A percentile compares a stretch with the other conserved stretches of the same genome.
Evolutionary conservation across 306 rosid species (phyloP).

Genomic region (Quercus variabilis): DNA sequence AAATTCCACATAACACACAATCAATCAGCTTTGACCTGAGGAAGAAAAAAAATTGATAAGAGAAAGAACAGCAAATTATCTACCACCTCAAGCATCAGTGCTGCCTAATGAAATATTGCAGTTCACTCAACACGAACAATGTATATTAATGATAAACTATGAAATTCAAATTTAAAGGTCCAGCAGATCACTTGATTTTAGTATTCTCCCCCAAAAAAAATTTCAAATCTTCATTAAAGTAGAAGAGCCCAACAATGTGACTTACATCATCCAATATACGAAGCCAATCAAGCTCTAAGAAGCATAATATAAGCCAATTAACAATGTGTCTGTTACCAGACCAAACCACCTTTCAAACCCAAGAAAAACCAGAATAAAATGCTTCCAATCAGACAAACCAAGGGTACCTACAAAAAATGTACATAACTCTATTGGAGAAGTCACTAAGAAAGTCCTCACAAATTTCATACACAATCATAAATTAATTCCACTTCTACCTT

Average conservation of each 20-base stretch:
- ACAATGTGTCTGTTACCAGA: not conserved
- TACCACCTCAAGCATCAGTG: not conserved
- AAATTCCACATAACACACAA: constrained; percentile 19
- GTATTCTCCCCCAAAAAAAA: not conserved
- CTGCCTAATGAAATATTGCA: not conserved
- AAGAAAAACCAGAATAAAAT: not conserved
- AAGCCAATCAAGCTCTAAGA: not conserved
- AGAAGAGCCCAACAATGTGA: constrained; percentile 7
- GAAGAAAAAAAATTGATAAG: constrained; percentile 14
- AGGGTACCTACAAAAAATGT: not conserved
- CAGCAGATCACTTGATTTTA: not conserved
- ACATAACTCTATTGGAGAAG: not conserved
- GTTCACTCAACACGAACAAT: constrained; percentile 1
- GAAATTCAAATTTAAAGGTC: not conserved
- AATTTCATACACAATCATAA: constrained; percentile 7
- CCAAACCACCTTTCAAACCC: not conserved
- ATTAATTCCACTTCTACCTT: not conserved
- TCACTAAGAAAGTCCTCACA: not conserved
- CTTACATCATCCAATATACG: not conserved
- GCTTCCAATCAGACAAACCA: not conserved
- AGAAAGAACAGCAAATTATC: not conserved
- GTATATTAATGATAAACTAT: not conserved
- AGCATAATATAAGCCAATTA: constrained; percentile 4
- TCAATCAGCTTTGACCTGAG: constrained; percentile 45
- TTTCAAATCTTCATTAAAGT: not conserved